Evolutionary conservation across 192 early-diverging fungal species (phyloP).

Genomic region (Coemansia sp.): DNA sequence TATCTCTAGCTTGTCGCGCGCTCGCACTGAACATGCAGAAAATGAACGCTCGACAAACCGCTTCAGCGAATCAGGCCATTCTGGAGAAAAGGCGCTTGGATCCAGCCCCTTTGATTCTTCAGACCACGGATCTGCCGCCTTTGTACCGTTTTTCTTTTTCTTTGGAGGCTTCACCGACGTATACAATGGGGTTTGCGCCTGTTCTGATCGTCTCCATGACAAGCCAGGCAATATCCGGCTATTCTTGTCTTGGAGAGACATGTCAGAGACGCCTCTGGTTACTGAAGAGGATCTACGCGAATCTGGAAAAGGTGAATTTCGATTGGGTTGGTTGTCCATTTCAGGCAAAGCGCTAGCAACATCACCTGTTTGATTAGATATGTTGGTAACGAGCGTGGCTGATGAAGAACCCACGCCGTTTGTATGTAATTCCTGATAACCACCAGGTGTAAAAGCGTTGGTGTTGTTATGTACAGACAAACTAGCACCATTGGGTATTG

Average conservation of each 20-base stretch:
- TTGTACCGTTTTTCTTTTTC: conserved; percentile 18
- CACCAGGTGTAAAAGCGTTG: neutral
- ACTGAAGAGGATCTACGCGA: conserved; percentile 34
- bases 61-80: conserved; percentile 41
- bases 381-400: neutral
- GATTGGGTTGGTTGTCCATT: neutral
- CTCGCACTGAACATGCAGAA: conserved; percentile 24
- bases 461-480: neutral
- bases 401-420: neutral
- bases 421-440: neutral
- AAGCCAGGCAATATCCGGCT: neutral
- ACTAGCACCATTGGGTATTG: neutral
- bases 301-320: neutral
- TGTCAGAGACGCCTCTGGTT: conserved; percentile 35
- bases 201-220: conserved; percentile 9
- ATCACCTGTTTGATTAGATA: neutral
- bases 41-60: conserved; percentile 55
- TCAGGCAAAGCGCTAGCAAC: neutral
- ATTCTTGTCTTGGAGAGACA: conserved; percentile 7
- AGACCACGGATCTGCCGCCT: neutral
- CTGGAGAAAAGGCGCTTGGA: neutral
- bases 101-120: neutral
- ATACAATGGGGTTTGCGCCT: conserved; percentile 33
- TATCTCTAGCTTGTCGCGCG: conserved; percentile 23
- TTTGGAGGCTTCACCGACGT: conserved; percentile 36